These are phyloP conservation scores for Cercospora berteroae DNA, from an alignment of 2,329 filamentous ascomycete genomes.

Conservation along the genomic window DNA sequence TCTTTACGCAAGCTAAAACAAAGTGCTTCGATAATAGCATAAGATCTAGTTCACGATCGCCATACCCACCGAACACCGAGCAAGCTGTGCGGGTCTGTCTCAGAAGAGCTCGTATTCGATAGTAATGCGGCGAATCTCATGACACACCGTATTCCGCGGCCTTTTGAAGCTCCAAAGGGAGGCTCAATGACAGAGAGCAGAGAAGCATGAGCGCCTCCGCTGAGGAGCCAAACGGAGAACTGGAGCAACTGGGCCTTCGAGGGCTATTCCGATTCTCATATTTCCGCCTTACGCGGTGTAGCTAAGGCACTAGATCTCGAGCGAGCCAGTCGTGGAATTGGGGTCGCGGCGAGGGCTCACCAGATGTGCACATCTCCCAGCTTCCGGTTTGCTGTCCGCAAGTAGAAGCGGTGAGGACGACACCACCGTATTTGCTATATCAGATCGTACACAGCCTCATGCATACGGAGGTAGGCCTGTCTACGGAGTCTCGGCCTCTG, in stretches of 20 bases:
- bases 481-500: not conserved
- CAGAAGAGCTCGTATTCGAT: not conserved
- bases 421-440: not conserved
- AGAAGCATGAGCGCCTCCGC: not conserved
- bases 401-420: not conserved
- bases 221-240: too few species aligned
- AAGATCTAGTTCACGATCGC: not conserved
- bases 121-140: not conserved
- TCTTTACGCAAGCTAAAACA: not conserved
- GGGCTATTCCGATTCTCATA: not conserved
- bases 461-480: not conserved
- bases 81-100: not conserved
- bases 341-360: not conserved
- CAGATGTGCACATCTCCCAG: not conserved
- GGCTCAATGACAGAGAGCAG: too few species aligned
- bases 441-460: not conserved
- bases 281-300: not conserved
- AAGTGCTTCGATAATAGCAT: not conserved
- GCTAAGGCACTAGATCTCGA: not conserved
- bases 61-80: not conserved
- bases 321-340: not conserved
- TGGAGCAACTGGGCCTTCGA: too few species aligned
- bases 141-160: not conserved
- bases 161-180: too few species aligned
- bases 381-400: not conserved